Base-by-base conservation (phyloP, 1,139 yeast genomes). In the Zygosaccharomyces sapae region DNA sequence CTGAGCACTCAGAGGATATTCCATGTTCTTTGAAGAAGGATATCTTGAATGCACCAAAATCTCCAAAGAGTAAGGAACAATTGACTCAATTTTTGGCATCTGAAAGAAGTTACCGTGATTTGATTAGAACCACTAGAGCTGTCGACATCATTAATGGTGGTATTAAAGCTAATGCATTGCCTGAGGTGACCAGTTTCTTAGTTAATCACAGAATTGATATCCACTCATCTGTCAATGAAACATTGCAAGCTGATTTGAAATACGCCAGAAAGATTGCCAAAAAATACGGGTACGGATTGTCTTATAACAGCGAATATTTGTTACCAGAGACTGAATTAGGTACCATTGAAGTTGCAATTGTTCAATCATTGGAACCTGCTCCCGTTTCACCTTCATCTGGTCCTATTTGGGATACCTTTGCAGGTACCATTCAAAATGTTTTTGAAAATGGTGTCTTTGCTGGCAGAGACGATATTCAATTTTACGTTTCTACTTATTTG, bases 151-250 rank as follows among this genome's bases (percentile, higher is more conserved):
- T 81, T 42, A 51, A 63, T 10, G 86, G 86, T 25, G 88, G 87
- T 37, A 73, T 74, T 19, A 82, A 81, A 58, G 71, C 79, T 0
- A 84, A 85, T 59, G 90, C 92, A 2, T 70, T 86, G 48, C 95
- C 95, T 1, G 94, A 86, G 59, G 73, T 71, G 52, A 84, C 78
- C 4, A 69, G 72, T 4, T 70, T 81, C 18, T 57, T 74, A 45
- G 69, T 80, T 18, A 80, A 80, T 57, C 81, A 78, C 55, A 70
- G 86, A 58, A 73, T 80, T 39, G 74, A 78, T 16, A 62, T 76
- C 16, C 80, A 75, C 52, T 74, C 76, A 33, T 57, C 74, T 20
- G 73, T 75, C n/a, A 57, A 65, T 10, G 67, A 70, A 22, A 76
- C 80, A 0, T 65, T 71, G 1, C 63, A 70, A 4, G 71, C 74